Evolutionary conservation across 2,329 filamentous ascomycete genomes (phyloP).

Genomic region (Aspergillus felis): DNA sequence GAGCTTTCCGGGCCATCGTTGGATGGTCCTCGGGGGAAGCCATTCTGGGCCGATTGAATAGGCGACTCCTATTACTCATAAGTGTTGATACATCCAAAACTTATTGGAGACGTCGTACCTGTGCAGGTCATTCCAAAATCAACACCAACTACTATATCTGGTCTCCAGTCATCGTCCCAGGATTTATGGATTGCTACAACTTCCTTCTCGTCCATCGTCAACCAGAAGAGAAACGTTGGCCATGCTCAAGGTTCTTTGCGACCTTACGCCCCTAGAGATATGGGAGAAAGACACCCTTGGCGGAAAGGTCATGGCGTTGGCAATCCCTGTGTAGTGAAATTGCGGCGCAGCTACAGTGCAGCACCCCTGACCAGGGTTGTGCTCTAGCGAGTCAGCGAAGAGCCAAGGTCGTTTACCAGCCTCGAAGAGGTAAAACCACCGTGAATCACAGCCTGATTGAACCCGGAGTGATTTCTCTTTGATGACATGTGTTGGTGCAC

Average conservation of each 20-base stretch:
- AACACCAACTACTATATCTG: slow-evolving; percentile 24
- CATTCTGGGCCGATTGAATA: slow-evolving; percentile 24
- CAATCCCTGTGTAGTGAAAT: too few species aligned
- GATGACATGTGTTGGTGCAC: too few species aligned
- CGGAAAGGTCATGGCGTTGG: too few species aligned
- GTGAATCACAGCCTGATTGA: too few species aligned
- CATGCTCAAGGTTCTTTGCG: not conserved
- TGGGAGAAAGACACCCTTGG: not conserved
- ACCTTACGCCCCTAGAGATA: slow-evolving; percentile 2
- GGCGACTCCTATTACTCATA: too few species aligned
- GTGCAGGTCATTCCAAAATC: slow-evolving; percentile 31
- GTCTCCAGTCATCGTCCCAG: slow-evolving; percentile 1
- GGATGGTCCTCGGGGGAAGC: slow-evolving; percentile 30
- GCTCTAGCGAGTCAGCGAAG: too few species aligned
- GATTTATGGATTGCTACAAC: slow-evolving; percentile 1
- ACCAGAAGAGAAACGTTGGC: not conserved
- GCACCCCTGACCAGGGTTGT: too few species aligned
- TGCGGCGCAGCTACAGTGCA: too few species aligned
- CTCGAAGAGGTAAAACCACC: too few species aligned
- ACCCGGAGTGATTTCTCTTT: too few species aligned
- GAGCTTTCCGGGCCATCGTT: slow-evolving; percentile 32
- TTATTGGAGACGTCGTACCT: slow-evolving; percentile 5
- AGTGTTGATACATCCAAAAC: too few species aligned
- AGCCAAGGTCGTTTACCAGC: too few species aligned
- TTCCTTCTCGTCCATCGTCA: slow-evolving; percentile 15